These are phyloP conservation scores for Brassica carinata DNA, from an alignment of 345 rosid species.

Conservation along the genomic window DNA sequence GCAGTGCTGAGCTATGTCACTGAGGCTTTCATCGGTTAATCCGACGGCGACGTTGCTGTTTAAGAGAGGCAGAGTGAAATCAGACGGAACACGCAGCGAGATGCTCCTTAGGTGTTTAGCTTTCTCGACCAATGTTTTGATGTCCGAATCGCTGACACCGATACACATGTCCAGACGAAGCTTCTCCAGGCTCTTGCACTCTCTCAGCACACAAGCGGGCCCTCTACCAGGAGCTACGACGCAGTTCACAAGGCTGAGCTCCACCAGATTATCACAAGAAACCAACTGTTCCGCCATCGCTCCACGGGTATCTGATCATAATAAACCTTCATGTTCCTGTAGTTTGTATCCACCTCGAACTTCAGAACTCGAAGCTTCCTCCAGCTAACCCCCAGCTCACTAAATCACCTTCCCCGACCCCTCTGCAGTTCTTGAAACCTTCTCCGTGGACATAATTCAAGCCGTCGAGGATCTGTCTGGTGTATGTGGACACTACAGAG, in stretches of 20 bases:
- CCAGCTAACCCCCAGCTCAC: constrained; percentile 71
- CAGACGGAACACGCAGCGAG: constrained; percentile 71
- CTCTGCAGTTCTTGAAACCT: constrained; percentile 64
- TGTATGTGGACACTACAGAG: too few species aligned
- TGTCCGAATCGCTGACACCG: constrained; percentile 73
- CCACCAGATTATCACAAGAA: constrained; percentile 69
- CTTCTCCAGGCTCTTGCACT: constrained; percentile 74
- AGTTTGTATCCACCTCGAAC: constrained; percentile 82
- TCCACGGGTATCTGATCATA: constrained; percentile 69
- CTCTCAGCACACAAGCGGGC: constrained; percentile 72
- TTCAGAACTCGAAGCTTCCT: constrained; percentile 58
- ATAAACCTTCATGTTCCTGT: constrained; percentile 71
- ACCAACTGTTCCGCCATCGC: constrained; percentile 68
- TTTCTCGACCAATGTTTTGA: constrained; percentile 55
- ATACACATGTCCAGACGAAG: constrained; percentile 85
- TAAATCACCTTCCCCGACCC: constrained; percentile 81
- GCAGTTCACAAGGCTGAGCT: constrained; percentile 73
- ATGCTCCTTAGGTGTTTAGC: constrained; percentile 64
- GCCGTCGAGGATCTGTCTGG: too few species aligned
- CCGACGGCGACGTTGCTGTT: constrained; percentile 57
- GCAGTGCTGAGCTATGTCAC: constrained; percentile 73
- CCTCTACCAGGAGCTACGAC: constrained; percentile 82
- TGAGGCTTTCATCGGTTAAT: constrained; percentile 79
- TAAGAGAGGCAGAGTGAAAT: constrained; percentile 67
- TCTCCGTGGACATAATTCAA: too few species aligned